phyloP scores from a whole-genome alignment of 495 filamentous ascomycete genomes.

The Aspergillus ellipticus region DNA sequence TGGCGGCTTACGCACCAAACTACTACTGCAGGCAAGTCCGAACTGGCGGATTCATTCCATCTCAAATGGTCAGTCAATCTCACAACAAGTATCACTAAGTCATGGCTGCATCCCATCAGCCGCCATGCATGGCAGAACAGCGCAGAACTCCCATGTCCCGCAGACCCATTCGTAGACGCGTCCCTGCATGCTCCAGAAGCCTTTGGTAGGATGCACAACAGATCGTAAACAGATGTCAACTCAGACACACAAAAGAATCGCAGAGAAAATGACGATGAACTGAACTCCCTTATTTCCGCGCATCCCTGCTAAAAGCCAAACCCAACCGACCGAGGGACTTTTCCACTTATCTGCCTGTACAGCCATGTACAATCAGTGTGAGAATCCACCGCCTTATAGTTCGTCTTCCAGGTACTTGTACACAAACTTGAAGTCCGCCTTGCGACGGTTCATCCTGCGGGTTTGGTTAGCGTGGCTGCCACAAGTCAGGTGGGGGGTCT shows the following conservation, averaged over 20 bases:
- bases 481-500: constrained; percentile 8
- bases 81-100: constrained; percentile 1
- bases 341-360: not conserved
- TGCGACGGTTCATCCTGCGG: constrained; percentile 95
- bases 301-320: not conserved
- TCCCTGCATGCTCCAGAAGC: constrained; percentile 12
- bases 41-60: not conserved
- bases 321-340: not conserved
- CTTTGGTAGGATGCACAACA: constrained; percentile 12
- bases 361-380: not conserved
- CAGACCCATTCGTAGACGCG: constrained; percentile 17
- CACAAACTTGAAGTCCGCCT: constrained; percentile 96
- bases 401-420: constrained; percentile 97
- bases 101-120: constrained; percentile 18
- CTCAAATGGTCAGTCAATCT: constrained; percentile 11
- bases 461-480: not conserved
- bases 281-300: not conserved
- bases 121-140: constrained; percentile 19
- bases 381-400: constrained; percentile 47
- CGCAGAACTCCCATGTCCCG: constrained; percentile 30
- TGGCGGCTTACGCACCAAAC: not conserved
- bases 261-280: not conserved
- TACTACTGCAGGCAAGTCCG: not conserved
- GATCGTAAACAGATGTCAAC: constrained; percentile 2
- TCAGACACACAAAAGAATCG: not conserved